Percentiles rank a stretch among this genome's conserved stretches.
These are phyloP conservation scores for Gossypioides kirkii DNA, from an alignment of 345 rosid species.

Conservation along the genomic window DNA sequence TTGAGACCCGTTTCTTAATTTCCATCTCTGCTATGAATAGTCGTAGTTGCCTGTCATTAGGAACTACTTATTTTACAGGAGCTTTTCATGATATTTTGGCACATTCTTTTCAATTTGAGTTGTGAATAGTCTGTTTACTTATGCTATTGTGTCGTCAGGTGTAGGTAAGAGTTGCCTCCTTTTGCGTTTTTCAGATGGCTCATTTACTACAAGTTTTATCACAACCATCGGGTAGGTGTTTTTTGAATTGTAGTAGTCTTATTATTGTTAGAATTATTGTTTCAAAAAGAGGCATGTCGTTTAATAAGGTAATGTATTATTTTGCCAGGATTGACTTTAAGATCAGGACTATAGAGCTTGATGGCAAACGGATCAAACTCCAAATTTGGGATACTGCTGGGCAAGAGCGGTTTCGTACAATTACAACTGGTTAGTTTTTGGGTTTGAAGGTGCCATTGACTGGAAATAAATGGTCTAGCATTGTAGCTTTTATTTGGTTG, in stretches of 20 bases:
- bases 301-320: constrained; percentile 1
- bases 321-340: constrained; percentile 78
- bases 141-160: constrained; percentile 33
- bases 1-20: background rate
- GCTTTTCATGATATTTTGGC: background rate
- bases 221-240: constrained; percentile 79
- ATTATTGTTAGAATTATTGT: background rate
- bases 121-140: constrained; percentile 1
- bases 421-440: constrained; percentile 72
- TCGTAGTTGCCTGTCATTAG: background rate
- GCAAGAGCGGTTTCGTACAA: constrained; percentile 79
- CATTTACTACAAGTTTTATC: constrained; percentile 96
- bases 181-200: constrained; percentile 86
- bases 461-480: background rate
- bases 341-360: constrained; percentile 95
- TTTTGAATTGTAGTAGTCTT: background rate
- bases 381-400: constrained; percentile 98
- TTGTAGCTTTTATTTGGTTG: background rate
- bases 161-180: constrained; percentile 97
- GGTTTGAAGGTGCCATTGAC: background rate
- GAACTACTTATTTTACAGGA: background rate
- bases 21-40: background rate
- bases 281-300: background rate
- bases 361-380: constrained; percentile 85
- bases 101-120: background rate